These are phyloP conservation scores for Backusella westeae DNA, from an alignment of 192 early-diverging fungal genomes.

Conservation along the genomic window DNA sequence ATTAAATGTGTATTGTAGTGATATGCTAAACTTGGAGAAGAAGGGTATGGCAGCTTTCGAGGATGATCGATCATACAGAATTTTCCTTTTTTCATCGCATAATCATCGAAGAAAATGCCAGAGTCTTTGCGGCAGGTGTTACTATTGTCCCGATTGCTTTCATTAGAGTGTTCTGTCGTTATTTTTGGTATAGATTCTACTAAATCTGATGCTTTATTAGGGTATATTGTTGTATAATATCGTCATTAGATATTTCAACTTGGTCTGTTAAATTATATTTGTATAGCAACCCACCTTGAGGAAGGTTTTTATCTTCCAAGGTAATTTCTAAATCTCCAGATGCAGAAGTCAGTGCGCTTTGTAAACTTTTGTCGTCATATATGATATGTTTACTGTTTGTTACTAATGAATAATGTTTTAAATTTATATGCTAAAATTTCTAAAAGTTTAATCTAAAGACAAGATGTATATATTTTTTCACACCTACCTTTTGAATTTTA, in stretches of 20 bases:
- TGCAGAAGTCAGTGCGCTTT: not conserved
- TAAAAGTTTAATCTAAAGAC: not conserved
- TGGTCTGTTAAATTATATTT: not conserved
- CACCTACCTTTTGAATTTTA: not conserved
- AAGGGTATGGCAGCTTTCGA: not conserved
- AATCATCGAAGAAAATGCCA: conserved; percentile 2
- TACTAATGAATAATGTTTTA: not conserved
- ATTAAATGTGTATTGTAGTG: not conserved
- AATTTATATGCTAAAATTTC: not conserved
- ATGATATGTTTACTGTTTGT: not conserved
- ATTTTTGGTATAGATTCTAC: conserved; percentile 29
- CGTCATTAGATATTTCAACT: too few species aligned
- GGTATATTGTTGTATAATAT: too few species aligned
- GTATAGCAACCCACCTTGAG: not conserved
- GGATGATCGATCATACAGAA: not conserved
- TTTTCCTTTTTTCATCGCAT: not conserved
- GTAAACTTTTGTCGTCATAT: conserved; percentile 5
- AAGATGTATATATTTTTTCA: not conserved
- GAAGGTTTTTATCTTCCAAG: not conserved
- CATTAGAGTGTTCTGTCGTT: not conserved
- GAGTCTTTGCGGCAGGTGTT: conserved; percentile 11
- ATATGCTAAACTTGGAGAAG: not conserved
- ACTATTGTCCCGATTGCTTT: not conserved
- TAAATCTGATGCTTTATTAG: not conserved
- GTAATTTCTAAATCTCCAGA: not conserved